Conservation (phyloP, 805 yeast genomes). For the Torulaspora maleeae region DNA sequence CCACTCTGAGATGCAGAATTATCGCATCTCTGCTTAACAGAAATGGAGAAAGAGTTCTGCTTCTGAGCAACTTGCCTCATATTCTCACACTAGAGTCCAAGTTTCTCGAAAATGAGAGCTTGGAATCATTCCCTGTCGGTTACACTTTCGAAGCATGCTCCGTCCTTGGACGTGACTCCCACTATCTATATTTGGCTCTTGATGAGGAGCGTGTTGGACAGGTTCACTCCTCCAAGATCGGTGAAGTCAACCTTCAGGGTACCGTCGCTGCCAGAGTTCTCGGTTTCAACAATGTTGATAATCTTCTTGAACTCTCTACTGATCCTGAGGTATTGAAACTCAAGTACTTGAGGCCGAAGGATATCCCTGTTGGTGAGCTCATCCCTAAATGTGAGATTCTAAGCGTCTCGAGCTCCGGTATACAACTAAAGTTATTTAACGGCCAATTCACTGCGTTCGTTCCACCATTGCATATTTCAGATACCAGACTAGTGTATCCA, state of each 20-base stretch:
- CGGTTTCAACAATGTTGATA: conserved; percentile 64
- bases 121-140: conserved; percentile 78
- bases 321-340: conserved; percentile 61
- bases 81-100: conserved; percentile 35
- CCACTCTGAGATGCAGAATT: conserved; percentile 64
- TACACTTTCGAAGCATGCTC: conserved; percentile 49
- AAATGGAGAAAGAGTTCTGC: conserved; percentile 51
- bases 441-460: conserved; percentile 68
- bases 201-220: conserved; percentile 60
- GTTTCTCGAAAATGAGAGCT: conserved; percentile 32
- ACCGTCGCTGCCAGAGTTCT: conserved; percentile 73
- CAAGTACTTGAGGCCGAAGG: conserved; percentile 61
- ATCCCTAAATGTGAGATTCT: conserved; percentile 55
- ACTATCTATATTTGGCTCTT: conserved; percentile 53
- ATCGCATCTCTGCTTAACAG: conserved; percentile 52
- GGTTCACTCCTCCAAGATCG: conserved; percentile 71
- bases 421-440: conserved; percentile 60
- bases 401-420: conserved; percentile 55
- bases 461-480: conserved; percentile 73
- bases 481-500: conserved; percentile 77
- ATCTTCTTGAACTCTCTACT: conserved; percentile 60
- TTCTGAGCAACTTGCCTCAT: conserved; percentile 57
- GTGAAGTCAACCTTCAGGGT: conserved; percentile 41
- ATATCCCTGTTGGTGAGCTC: conserved; percentile 70
- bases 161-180: conserved; percentile 55